phyloP scores from a whole-genome alignment of 2,329 filamentous ascomycete genomes.

The Dothistroma septosporum region DNA sequence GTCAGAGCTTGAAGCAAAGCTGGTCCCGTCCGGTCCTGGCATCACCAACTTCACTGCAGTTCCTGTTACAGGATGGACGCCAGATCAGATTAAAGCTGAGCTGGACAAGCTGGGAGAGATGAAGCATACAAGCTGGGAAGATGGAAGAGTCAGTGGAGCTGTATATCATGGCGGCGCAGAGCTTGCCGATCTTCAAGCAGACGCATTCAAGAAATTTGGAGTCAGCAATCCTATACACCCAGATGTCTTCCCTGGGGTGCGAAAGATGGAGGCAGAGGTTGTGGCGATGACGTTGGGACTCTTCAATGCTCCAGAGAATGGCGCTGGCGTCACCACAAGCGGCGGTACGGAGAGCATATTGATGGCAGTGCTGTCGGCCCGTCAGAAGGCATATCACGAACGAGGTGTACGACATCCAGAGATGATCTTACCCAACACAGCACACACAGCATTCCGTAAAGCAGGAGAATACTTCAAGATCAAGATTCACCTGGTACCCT shows the following conservation, averaged over 20 bases:
- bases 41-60: constrained; percentile 70
- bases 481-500: constrained; percentile 82
- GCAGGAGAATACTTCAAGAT: constrained; percentile 95
- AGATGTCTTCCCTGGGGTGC: constrained; percentile 93
- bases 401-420: constrained; percentile 87
- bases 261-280: constrained; percentile 98
- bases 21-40: constrained; percentile 68
- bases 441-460: constrained; percentile 94
- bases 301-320: constrained; percentile 83
- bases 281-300: constrained; percentile 80
- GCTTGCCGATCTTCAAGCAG: constrained; percentile 77
- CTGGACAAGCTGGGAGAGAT: constrained; percentile 73
- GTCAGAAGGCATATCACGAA: constrained; percentile 83
- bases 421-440: constrained; percentile 95
- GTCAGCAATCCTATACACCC: constrained; percentile 96
- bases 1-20: constrained; percentile 74
- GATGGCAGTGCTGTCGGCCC: constrained; percentile 86
- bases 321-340: constrained; percentile 82
- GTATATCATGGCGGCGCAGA: constrained; percentile 92
- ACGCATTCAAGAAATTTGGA: constrained; percentile 90
- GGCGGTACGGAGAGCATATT: constrained; percentile 96
- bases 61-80: constrained; percentile 77
- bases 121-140: constrained; percentile 96
- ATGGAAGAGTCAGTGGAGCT: constrained; percentile 87
- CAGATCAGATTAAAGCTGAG: constrained; percentile 75